Evolutionary conservation across 768 basidiomycete genomes (phyloP).

Genomic region (Termitomyces eurrhizus): DNA sequence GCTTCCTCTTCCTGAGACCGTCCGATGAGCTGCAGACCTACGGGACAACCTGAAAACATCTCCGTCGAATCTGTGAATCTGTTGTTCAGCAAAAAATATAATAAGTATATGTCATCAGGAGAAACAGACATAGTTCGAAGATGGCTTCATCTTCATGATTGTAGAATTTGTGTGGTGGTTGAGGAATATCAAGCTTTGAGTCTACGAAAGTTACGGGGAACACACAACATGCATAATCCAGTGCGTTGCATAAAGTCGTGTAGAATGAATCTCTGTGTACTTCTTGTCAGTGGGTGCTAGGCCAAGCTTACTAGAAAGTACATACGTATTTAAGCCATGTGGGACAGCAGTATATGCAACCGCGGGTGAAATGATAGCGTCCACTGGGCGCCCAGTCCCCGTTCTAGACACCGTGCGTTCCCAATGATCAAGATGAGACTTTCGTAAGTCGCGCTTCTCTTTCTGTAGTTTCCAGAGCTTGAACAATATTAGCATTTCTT

Average conservation of each 20-base stretch:
- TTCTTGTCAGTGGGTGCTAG: background rate
- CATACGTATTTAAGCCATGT: conserved; percentile 55
- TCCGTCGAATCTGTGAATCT: conserved; percentile 48
- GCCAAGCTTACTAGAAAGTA: background rate
- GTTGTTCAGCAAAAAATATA: background rate
- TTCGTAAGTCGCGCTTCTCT: conserved; percentile 45
- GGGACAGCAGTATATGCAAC: conserved; percentile 59
- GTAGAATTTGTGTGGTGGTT: conserved; percentile 46
- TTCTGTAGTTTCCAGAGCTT: conserved; percentile 65
- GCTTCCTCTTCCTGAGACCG: conserved; percentile 70
- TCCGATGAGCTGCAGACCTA: conserved; percentile 65
- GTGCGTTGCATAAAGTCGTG: conserved; percentile 60
- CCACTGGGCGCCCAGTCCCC: conserved; percentile 65
- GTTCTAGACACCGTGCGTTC: conserved; percentile 45
- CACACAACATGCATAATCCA: conserved; percentile 56
- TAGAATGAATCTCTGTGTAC: conserved; percentile 49
- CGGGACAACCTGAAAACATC: conserved; percentile 49
- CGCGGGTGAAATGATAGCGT: conserved; percentile 66
- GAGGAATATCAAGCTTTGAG: conserved; percentile 44
- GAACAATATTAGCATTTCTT: conserved; percentile 6
- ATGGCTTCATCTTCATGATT: conserved; percentile 48
- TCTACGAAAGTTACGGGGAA: conserved; percentile 68
- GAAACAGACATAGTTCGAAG: conserved; percentile 50
- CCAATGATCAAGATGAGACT: conserved; percentile 63
- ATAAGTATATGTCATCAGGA: background rate